Evolutionary conservation across 1,139 yeast species (phyloP).

Genomic region (Candida smagusa): DNA sequence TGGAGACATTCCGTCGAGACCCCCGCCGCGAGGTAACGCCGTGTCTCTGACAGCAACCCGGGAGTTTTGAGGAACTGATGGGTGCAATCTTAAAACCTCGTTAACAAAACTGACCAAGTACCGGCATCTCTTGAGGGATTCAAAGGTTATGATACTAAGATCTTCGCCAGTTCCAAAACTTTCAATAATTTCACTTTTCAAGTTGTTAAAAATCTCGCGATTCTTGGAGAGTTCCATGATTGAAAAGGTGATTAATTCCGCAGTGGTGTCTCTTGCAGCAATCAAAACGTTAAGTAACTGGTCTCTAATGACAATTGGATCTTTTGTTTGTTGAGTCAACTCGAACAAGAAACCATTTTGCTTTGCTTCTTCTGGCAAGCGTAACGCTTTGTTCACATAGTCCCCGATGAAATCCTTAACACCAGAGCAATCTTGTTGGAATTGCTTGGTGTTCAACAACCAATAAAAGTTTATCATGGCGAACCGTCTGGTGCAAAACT

Average conservation of each 20-base stretch:
- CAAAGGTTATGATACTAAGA: slow-evolving; percentile 45
- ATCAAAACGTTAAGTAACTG: slow-evolving; percentile 43
- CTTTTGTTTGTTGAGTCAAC: slow-evolving; percentile 43
- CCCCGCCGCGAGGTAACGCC: slow-evolving; percentile 51
- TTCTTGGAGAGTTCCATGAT: slow-evolving; percentile 40
- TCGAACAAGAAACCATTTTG: slow-evolving; percentile 45
- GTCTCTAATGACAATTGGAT: slow-evolving; percentile 40
- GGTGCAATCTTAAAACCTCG: slow-evolving; percentile 51
- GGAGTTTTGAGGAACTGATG: slow-evolving; percentile 53
- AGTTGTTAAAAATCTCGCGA: too few species aligned
- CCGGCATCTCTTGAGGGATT: slow-evolving; percentile 47
- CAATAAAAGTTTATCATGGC: too few species aligned
- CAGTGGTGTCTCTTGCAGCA: slow-evolving; percentile 49
- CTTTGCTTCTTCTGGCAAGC: too few species aligned
- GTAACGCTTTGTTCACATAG: too few species aligned
- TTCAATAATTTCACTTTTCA: slow-evolving; percentile 24
- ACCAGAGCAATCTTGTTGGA: too few species aligned
- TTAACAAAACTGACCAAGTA: slow-evolving; percentile 46
- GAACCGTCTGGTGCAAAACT: too few species aligned
- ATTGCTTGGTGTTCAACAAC: too few species aligned
- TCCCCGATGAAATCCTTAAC: too few species aligned
- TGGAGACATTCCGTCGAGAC: slow-evolving; percentile 39
- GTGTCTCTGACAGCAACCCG: slow-evolving; percentile 45
- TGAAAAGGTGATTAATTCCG: slow-evolving; percentile 41
- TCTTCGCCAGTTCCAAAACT: slow-evolving; percentile 35